These are phyloP conservation scores for Talaromyces trachyspermus DNA, from an alignment of 495 filamentous ascomycete genomes.

Conservation along the genomic window DNA sequence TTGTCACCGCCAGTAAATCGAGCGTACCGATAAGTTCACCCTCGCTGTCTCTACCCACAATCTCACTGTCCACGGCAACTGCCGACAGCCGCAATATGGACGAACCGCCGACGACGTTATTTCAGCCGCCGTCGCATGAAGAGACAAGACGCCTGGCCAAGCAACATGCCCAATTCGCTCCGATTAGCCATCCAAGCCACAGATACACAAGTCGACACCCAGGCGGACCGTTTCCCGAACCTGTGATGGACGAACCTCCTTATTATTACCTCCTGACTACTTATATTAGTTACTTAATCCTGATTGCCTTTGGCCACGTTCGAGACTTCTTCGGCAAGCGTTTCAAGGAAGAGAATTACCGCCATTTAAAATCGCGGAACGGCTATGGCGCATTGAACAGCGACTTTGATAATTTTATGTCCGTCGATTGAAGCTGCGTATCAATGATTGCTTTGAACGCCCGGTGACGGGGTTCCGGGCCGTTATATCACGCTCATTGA, in stretches of 20 bases:
- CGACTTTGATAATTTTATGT: slow-evolving; percentile 98
- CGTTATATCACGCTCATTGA: slow-evolving; percentile 89
- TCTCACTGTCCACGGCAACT: slow-evolving; percentile 83
- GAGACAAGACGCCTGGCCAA: slow-evolving; percentile 68
- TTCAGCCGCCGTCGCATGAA: slow-evolving; percentile 78
- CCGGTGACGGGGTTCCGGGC: slow-evolving; percentile 91
- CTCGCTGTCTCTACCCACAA: slow-evolving; percentile 77
- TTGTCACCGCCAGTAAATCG: slow-evolving; percentile 50
- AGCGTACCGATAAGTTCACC: slow-evolving; percentile 60
- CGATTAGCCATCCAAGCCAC: slow-evolving; percentile 70
- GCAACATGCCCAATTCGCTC: slow-evolving; percentile 87
- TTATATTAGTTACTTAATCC: slow-evolving; percentile 91
- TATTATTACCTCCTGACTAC: slow-evolving; percentile 96
- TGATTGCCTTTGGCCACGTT: slow-evolving; percentile 92
- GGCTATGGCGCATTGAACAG: slow-evolving; percentile 96
- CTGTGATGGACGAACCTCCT: slow-evolving; percentile 89
- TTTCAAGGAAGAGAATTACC: slow-evolving; percentile 77
- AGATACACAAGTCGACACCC: slow-evolving; percentile 79
- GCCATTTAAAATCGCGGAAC: slow-evolving; percentile 70
- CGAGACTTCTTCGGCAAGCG: slow-evolving; percentile 97
- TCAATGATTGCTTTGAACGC: slow-evolving; percentile 93
- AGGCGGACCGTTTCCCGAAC: slow-evolving; percentile 68
- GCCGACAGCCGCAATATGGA: slow-evolving; percentile 71
- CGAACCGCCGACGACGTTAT: slow-evolving; percentile 71
- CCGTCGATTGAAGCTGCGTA: slow-evolving; percentile 80